Evolutionary conservation across 2,329 filamentous ascomycete species (phyloP), one percentile per base, ranked within the genome.

Genomic region (Pseudovirgaria hyperparasitica): DNA sequence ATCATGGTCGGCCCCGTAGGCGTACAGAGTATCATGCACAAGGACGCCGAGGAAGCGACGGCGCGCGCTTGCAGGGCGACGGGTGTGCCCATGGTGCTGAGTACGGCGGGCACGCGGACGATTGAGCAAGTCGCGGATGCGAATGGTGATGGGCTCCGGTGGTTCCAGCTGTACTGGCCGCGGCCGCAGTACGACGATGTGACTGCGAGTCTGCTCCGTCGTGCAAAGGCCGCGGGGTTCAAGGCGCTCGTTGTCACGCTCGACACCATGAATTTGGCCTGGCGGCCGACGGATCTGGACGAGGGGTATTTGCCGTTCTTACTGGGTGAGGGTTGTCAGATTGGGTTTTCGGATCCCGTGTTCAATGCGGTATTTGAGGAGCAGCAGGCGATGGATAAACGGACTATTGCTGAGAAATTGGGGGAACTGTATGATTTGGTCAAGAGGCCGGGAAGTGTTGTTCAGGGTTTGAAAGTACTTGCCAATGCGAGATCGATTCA

Each of bases 91-190:
- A 81, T 73, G 48, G 72, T 72, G 27, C 56, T 82, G 25, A 75
- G 67, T 33, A 82, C 77, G 2, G 76, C 77, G 2, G 65, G 71
- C 3, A 66, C 66, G 2, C 61, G 65, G 17, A 66, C 65, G 1
- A 76, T 82, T 31, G 76, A 82, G 45, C 68, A 82, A 26, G 66
- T 81, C 0, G 74, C 72, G 0, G 42, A 57, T 6, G 71, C 70
- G 0, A 71, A 65, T 26, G 66, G 65, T 0, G 52, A 65, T 5
- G 69, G 70, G 2, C 58, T 65, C 17, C 58, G 75, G 8, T 85
- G 76, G 75, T 85, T 67, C 46, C 79, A 85, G 45, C 63, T 85
- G 0, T 85, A 85, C 54, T 82, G 76, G 74, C 77, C 78, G 0
- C 56, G 61, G 62, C 72, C 75, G 0, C 54, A 62, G 12, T 66